Base-by-base conservation (phyloP, 179 eudicot genomes). In the Beta lomatogona region DNA sequence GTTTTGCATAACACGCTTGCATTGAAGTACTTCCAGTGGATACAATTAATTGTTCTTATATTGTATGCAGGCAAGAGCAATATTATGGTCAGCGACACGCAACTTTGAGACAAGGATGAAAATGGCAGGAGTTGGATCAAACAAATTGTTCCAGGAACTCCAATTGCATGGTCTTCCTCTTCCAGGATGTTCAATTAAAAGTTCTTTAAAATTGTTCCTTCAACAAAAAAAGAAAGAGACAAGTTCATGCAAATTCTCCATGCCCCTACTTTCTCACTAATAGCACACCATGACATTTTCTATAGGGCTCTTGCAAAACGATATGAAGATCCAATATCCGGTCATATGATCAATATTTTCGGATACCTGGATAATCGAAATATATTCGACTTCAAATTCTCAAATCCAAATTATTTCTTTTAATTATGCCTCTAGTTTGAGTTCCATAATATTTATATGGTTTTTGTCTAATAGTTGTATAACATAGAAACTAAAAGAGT, bases 61-160 rank as follows among this genome's bases (percentile, higher is more conserved):
- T 18, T 19, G 25, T 10, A 9, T 52, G 60, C 76, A 72, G 76
- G 76, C 28, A 25, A 25, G 28, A 72, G 76, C 58, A 25, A 72
- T 72, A 50, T 5, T 52, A 48, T 71, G 74, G 74, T 48, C 55
- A n/a, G 74, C 74, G 19, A 44, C 74, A n/a, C 74, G 31, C 6
- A 25, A 48, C 54, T 6, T 16, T 44, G 73, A 71, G 28, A 71
- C 9, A 12, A 48, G 4, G 48, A 15, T 36, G 71, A 67, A 4
- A 8, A 67, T 67, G n/a, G 9, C 71, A 7, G n/a, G 36, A 63
- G 5, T 63, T 10, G 41, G 19, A 71, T 16, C 75, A 11, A 71
- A 71, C 21, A 14, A 31, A n/a, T 48, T 71, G 11, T 50, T 46
- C 58, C 58, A 19, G 16, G 4, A 10, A 12, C 55, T 71, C 22